Conservation (phyloP, 257 asterid genomes). For the Solanum appendiculatum region DNA sequence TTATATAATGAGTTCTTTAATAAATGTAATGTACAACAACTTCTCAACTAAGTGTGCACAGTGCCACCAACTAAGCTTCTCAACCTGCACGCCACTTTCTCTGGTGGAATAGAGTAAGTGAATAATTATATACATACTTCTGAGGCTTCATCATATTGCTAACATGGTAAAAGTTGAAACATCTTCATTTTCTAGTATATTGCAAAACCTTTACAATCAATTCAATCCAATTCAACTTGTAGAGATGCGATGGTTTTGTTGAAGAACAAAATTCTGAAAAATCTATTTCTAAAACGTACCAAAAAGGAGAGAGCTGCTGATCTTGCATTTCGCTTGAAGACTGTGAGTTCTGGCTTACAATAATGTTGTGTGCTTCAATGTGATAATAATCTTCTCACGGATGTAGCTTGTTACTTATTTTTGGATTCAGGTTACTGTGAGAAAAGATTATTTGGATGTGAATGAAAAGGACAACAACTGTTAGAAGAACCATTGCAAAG, state of each 20-base stretch:
- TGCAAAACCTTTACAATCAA: conserved; percentile 52
- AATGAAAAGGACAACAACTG: conserved; percentile 49
- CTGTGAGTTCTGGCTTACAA: conserved; percentile 21
- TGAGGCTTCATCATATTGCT: not conserved
- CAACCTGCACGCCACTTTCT: not conserved
- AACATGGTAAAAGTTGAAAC: not conserved
- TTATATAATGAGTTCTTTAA: not conserved
- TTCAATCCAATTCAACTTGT: conserved; percentile 25
- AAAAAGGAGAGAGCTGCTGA: conserved; percentile 94
- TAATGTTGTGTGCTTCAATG: not conserved
- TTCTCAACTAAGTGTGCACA: not conserved
- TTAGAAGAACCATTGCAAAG: conserved; percentile 57
- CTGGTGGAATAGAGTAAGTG: conserved; percentile 17
- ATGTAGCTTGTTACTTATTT: not conserved
- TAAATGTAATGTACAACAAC: no score
- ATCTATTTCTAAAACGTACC: conserved; percentile 28
- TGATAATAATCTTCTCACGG: not conserved
- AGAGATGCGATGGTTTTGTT: conserved; percentile 74
- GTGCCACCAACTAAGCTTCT: no score
- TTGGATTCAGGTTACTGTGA: conserved; percentile 44
- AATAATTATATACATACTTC: not conserved
- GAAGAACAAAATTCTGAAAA: conserved; percentile 57
- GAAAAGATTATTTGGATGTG: conserved; percentile 63
- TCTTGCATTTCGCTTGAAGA: conserved; percentile 73
- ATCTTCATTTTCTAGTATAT: conserved; percentile 35